Percentiles rank a stretch among this genome's conserved stretches.
phyloP scores from a whole-genome alignment of 2,329 filamentous ascomycete species.

The Phialophora expanda region DNA sequence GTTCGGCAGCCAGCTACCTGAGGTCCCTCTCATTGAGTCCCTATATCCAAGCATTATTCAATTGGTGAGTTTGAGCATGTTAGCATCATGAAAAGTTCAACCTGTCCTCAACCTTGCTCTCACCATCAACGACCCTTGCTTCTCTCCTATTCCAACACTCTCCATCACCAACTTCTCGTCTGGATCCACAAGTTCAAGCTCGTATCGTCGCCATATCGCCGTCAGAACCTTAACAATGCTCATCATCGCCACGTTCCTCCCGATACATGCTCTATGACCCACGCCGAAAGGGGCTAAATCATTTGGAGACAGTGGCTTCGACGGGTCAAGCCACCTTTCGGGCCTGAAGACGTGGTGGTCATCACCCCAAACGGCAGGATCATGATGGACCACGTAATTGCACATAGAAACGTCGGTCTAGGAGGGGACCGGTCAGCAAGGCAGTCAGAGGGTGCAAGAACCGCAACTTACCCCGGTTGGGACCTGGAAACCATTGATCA shows the following conservation, averaged over 20 bases:
- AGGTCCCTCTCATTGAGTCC: not conserved
- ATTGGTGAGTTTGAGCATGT: not conserved
- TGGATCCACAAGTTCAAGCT: slow-evolving; percentile 19
- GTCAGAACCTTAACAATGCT: slow-evolving; percentile 26
- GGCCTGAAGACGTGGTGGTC: slow-evolving; percentile 48
- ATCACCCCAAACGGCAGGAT: slow-evolving; percentile 23
- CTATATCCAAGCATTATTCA: not conserved
- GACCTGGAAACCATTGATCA: slow-evolving; percentile 21
- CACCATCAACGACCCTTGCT: slow-evolving; percentile 25
- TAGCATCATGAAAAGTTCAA: slow-evolving; percentile 7
- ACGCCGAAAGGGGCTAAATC: slow-evolving; percentile 57
- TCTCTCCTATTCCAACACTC: slow-evolving; percentile 28
- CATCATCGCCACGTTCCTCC: slow-evolving; percentile 52
- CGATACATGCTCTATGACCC: slow-evolving; percentile 57
- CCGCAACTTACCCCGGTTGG: slow-evolving; percentile 22
- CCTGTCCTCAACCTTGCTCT: slow-evolving; percentile 14
- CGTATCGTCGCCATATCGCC: slow-evolving; percentile 20
- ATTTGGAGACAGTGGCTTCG: slow-evolving; percentile 47
- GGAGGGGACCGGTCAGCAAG: not conserved
- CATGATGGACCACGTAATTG: slow-evolving; percentile 26
- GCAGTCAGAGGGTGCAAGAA: not conserved
- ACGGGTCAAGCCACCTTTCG: slow-evolving; percentile 54
- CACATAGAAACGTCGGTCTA: slow-evolving; percentile 23
- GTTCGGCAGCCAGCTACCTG: slow-evolving; percentile 21
- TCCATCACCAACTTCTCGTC: slow-evolving; percentile 19